Base-by-base conservation (phyloP, 495 filamentous ascomycete species). In the Penicillium cinerascens region DNA sequence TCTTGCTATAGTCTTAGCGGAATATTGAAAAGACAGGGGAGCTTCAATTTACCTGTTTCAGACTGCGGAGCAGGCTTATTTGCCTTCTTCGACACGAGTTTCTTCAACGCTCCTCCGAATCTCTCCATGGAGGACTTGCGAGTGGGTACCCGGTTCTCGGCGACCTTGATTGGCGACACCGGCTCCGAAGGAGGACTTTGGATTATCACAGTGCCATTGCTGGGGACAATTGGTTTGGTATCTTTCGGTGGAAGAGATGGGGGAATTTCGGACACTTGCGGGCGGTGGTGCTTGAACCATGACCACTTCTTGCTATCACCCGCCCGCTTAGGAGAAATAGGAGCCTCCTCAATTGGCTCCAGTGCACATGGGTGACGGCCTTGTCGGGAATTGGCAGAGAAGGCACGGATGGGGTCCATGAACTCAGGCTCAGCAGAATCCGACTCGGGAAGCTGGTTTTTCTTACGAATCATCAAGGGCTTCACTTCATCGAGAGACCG, bases 241-340 rank as follows among this genome's bases (percentile, higher is more conserved):
- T 63, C 56, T 50, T 58, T 65, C 9, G 42, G 39, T 8, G 51
- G 29, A 17, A 59, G 58, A 10, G 45, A n/a, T 7, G 52, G 52
- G 4, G 63, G 45, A 5, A 64, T 67, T 1, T 67, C 66, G 6
- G 63, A 64, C 1, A 68, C 63, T 29, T 81, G 80, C 4, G 78
- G 78, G 23, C 73, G 67, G 2, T 82, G 67, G 2, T 82, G 78
- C 44, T 77, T 84, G 61, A 88, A 86, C 86, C 85, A 90, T 2
- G 78, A 80, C 56, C 81, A 77, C 36, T 81, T 86, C 66, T 85
- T 86, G 39, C 51, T 49, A 36, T 78, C 66, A 1, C 33, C 26
- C 54, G 52, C 10, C 54, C 62, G 53, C 39, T 59, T 67, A 1
- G 68, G 69, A 15, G 66, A 66, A 9, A 52, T 43, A 2, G 64